These are phyloP conservation scores for Zelonia costaricensis DNA, from an alignment of 208 protist genomes.

Conservation along the genomic window DNA sequence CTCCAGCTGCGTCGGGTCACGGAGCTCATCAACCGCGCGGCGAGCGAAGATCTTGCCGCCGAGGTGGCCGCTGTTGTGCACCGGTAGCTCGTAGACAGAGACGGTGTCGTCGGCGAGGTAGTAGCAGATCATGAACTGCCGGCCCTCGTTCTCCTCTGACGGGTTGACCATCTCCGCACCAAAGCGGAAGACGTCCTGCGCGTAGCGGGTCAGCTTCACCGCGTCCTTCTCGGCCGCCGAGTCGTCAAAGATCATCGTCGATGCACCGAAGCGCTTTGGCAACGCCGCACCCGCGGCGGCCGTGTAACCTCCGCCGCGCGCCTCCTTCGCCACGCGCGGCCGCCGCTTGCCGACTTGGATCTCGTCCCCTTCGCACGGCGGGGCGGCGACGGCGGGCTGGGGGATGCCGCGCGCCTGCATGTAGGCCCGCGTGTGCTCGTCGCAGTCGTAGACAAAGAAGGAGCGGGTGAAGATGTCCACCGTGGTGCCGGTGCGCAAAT, in stretches of 20 bases:
- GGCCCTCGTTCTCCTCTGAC: slow-evolving; percentile 53
- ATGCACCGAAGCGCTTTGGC: slow-evolving; percentile 48
- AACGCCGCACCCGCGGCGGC: background rate
- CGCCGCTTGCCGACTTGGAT: slow-evolving; percentile 31
- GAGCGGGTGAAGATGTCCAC: slow-evolving; percentile 81
- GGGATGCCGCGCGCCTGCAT: slow-evolving; percentile 60
- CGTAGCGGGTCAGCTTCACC: slow-evolving; percentile 81
- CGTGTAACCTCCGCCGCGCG: background rate
- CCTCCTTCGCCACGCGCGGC: slow-evolving; percentile 14
- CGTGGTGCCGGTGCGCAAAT: slow-evolving; percentile 83
- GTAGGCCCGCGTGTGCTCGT: slow-evolving; percentile 90
- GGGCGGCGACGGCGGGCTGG: slow-evolving; percentile 28
- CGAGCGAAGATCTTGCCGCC: slow-evolving; percentile 93
- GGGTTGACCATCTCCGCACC: slow-evolving; percentile 61
- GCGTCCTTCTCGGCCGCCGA: slow-evolving; percentile 60
- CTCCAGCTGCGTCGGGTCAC: slow-evolving; percentile 53
- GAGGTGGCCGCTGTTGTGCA: slow-evolving; percentile 93
- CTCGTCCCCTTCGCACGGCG: slow-evolving; percentile 45
- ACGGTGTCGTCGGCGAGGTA: slow-evolving; percentile 97
- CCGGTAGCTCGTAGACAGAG: slow-evolving; percentile 87
- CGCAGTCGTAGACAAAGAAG: slow-evolving; percentile 95
- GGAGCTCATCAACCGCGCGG: slow-evolving; percentile 68
- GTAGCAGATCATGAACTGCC: slow-evolving; percentile 90
- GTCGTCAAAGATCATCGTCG: slow-evolving; percentile 78
- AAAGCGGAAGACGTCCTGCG: slow-evolving; percentile 93